phyloP scores from a whole-genome alignment of 805 yeast species.

The Starmerella bacillaris region DNA sequence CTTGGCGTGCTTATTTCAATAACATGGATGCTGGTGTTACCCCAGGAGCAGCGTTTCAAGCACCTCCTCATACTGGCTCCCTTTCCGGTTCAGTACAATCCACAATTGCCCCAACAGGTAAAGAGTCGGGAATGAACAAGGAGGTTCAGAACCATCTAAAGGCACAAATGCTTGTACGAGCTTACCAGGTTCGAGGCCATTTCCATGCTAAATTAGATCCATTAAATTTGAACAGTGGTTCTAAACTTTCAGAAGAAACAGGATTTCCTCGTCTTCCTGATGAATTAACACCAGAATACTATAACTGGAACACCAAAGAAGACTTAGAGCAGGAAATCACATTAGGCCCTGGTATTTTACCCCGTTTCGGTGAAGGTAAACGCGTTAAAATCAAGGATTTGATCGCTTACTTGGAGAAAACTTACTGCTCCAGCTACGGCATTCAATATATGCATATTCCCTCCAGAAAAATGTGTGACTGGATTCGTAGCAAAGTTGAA shows the following conservation, averaged over 20 bases:
- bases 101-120: constrained; percentile 34
- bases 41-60: constrained; percentile 57
- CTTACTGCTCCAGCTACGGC: constrained; percentile 81
- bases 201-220: constrained; percentile 91
- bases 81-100: constrained; percentile 24
- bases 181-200: constrained; percentile 97
- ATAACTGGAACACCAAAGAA: constrained; percentile 63
- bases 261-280: constrained; percentile 33
- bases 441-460: constrained; percentile 94
- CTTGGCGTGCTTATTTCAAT: constrained; percentile 91
- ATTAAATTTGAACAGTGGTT: constrained; percentile 75
- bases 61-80: constrained; percentile 48
- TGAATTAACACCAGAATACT: constrained; percentile 81
- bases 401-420: constrained; percentile 55
- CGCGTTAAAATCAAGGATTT: constrained; percentile 63
- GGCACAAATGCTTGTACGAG: constrained; percentile 90
- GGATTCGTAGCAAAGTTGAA: constrained; percentile 95
- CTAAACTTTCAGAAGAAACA: constrained; percentile 26
- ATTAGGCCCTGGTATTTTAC: constrained; percentile 93
- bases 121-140: constrained; percentile 16
- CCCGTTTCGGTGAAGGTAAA: constrained; percentile 56
- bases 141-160: constrained; percentile 51
- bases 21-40: constrained; percentile 58
- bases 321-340: constrained; percentile 72
- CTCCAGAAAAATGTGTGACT: constrained; percentile 85